Conservation (phyloP, 164 flowering plant genomes). For the Amborella trichopoda region DNA sequence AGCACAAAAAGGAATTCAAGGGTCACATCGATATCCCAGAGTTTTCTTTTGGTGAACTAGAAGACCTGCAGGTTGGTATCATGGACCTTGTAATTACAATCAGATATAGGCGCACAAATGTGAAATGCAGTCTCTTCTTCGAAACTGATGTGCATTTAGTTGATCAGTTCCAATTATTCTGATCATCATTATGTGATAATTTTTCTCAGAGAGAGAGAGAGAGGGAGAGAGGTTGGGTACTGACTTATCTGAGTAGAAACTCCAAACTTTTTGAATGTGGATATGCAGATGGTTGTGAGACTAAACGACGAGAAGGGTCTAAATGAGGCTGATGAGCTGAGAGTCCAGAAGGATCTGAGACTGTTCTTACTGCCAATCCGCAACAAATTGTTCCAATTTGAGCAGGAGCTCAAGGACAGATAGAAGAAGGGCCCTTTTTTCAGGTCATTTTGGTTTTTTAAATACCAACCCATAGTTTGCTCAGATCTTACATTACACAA, state of each 20-base stretch:
- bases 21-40: conserved; percentile 61
- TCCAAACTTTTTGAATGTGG: neutral
- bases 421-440: too few species aligned
- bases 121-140: neutral
- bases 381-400: conserved; percentile 60
- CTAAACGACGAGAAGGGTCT: conserved; percentile 57
- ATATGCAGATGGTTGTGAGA: conserved; percentile 48
- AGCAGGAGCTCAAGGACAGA: conserved; percentile 71
- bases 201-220: neutral
- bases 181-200: neutral
- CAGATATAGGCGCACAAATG: neutral
- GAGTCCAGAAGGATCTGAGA: conserved; percentile 45
- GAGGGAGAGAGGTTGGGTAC: neutral
- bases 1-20: conserved; percentile 48
- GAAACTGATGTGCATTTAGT: neutral
- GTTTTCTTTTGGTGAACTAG: conserved; percentile 87
- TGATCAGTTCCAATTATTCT: neutral
- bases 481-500: too few species aligned
- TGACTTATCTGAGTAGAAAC: neutral
- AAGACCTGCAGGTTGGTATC: conserved; percentile 74
- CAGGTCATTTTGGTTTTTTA: too few species aligned
- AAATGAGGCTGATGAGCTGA: conserved; percentile 29
- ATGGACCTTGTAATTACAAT: neutral
- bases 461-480: too few species aligned
- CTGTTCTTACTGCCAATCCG: conserved; percentile 65